Evolutionary conservation across 2,329 filamentous ascomycete genomes (phyloP), one percentile per base, ranked within the genome.

Genomic region (Neopestalotiopsis sp.): DNA sequence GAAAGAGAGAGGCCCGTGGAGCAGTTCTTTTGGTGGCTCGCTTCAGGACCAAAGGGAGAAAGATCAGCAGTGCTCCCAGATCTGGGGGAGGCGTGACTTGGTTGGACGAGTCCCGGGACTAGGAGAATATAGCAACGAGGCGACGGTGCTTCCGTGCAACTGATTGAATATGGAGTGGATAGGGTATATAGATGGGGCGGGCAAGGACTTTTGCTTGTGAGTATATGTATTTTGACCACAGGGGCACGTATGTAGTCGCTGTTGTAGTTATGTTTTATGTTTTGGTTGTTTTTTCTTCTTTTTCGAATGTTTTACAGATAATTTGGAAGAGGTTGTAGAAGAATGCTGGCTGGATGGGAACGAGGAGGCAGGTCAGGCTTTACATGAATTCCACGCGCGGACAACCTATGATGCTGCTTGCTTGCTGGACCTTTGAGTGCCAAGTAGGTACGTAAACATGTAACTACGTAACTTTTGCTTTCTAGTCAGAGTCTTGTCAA

Each of bases 21-120:
- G 76, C 77, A 52, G 45, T 52, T 17, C 45, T 52, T 52, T 52
- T 77, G 68, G 74, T 78, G 75, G 75, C 76, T 78, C 77, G 77
- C 78, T 77, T 78, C 77, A 77, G 76, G 76, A 78, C 76, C 73
- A 76, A 79, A 78, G 75, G 71, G 77, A 77, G 70, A 38, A 77
- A 77, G 77, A 79, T 79, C 77, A 77, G 75, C 77, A 73, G 72
- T 74, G 72, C 71, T 74, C 74, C 75, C 73, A 76, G 74, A 76
- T 75, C 73, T 76, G 74, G 74, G 73, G 74, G 74, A 69, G 62
- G 59, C 61, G 69, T 70, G 66, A 70, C 52, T 67, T 45, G 65
- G 60, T 65, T 68, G 58, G 62, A 34, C 64, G 32, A 45, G 63
- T 68, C 38, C 72, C 69, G 72, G 70, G 60, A 65, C 69, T 68